phyloP scores from a whole-genome alignment of 805 yeast genomes.

The Candida quercuum region DNA sequence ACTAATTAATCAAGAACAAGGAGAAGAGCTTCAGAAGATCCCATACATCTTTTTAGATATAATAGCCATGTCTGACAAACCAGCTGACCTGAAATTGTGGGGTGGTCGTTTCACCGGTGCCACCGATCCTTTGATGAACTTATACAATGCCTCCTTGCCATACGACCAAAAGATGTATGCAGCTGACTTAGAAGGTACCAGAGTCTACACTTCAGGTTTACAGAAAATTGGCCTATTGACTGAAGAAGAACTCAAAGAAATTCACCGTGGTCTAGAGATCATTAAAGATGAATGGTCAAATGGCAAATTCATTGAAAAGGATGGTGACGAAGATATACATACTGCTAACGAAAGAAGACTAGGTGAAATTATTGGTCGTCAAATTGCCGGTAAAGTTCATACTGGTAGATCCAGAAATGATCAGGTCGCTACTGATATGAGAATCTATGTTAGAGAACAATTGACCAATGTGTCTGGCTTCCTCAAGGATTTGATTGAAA shows the following conservation, averaged over 20 bases:
- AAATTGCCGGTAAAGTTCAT: conserved; percentile 95
- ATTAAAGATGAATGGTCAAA: conserved; percentile 81
- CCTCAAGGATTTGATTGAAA: conserved; percentile 57
- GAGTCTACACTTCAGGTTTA: conserved; percentile 86
- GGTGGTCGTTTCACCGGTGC: conserved; percentile 98
- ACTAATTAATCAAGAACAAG: too few relatives aligned
- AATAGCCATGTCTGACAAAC: conserved; percentile 17
- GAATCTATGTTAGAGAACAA: conserved; percentile 83
- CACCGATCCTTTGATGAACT: conserved; percentile 95
- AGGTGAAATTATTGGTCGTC: conserved; percentile 92
- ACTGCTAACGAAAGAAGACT: conserved; percentile 97
- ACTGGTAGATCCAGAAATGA: conserved; percentile 99
- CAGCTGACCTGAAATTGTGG: conserved; percentile 76
- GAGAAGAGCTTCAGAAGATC: too few relatives aligned
- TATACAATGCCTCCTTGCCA: conserved; percentile 94
- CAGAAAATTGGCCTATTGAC: conserved; percentile 72
- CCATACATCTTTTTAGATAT: too few relatives aligned
- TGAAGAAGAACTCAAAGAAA: conserved; percentile 65
- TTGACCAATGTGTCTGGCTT: conserved; percentile 50
- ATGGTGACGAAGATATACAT: conserved; percentile 96
- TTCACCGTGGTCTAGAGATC: conserved; percentile 73
- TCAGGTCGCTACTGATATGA: conserved; percentile 99
- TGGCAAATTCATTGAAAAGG: conserved; percentile 62
- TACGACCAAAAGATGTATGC: conserved; percentile 93
- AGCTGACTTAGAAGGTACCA: conserved; percentile 92